These are phyloP conservation scores for Salix brachista DNA, from an alignment of 345 rosid species.

Conservation along the genomic window DNA sequence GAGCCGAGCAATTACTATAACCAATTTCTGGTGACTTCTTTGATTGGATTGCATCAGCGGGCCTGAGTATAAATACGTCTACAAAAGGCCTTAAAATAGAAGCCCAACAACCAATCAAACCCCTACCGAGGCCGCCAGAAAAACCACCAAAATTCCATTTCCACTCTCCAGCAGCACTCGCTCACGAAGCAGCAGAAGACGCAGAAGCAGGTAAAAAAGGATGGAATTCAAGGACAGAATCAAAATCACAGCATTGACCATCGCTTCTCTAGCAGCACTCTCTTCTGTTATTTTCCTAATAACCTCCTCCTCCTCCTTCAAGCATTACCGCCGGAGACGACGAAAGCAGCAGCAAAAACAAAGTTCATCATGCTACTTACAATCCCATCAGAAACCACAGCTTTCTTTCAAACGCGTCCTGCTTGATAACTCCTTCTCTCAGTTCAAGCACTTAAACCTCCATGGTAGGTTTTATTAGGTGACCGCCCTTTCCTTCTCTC, in stretches of 20 bases:
- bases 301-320: slow-evolving; percentile 38
- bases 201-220: neutral
- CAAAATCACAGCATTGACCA: slow-evolving; percentile 32
- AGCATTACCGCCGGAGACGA: slow-evolving; percentile 28
- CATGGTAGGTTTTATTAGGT: slow-evolving; percentile 19
- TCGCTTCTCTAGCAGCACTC: slow-evolving; percentile 48
- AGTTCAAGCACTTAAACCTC: slow-evolving; percentile 60
- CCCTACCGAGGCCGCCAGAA: too few species aligned
- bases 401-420: slow-evolving; percentile 61
- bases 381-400: slow-evolving; percentile 67
- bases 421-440: slow-evolving; percentile 81
- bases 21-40: too few species aligned
- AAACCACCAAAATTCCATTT: neutral
- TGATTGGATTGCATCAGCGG: too few species aligned
- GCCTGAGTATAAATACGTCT: too few species aligned
- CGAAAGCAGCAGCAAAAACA: slow-evolving; percentile 28
- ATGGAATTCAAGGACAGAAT: slow-evolving; percentile 46
- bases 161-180: neutral
- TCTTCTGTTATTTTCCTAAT: slow-evolving; percentile 12
- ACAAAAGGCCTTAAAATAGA: too few species aligned
- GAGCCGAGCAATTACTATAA: too few species aligned
- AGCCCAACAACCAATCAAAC: neutral
- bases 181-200: neutral
- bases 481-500: neutral
- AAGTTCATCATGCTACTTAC: slow-evolving; percentile 55